phyloP scores from a whole-genome alignment of 192 early-diverging fungal genomes.

The Gigaspora rosea region DNA sequence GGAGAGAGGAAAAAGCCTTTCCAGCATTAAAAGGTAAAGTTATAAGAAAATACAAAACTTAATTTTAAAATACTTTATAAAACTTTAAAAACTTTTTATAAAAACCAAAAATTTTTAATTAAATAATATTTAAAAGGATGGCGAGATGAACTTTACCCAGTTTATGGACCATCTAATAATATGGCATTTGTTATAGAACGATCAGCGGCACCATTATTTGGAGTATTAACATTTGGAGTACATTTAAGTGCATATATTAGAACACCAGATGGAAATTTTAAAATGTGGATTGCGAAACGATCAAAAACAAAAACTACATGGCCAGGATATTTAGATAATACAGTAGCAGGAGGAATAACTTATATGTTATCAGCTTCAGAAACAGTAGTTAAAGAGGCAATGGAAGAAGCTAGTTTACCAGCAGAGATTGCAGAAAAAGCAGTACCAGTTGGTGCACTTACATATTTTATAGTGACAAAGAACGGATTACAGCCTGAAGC shows the following conservation, averaged over 20 bases:
- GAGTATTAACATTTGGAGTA: slow-evolving; percentile 82
- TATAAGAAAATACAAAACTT: slow-evolving; percentile 1
- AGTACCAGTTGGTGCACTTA: slow-evolving; percentile 59
- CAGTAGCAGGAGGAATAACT: slow-evolving; percentile 79
- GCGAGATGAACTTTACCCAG: slow-evolving; percentile 83
- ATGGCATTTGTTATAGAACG: slow-evolving; percentile 76
- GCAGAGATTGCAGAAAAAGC: slow-evolving; percentile 55
- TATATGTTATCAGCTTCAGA: slow-evolving; percentile 57
- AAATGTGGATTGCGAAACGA: slow-evolving; percentile 90
- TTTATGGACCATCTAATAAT: slow-evolving; percentile 58
- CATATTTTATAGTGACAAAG: slow-evolving; percentile 66
- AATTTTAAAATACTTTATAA: background rate
- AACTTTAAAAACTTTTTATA: background rate
- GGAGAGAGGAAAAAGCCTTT: slow-evolving; percentile 43
- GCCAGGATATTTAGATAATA: slow-evolving; percentile 80
- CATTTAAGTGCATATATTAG: slow-evolving; percentile 83
- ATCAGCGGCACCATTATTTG: slow-evolving; percentile 76
- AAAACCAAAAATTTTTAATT: background rate
- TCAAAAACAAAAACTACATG: slow-evolving; percentile 81
- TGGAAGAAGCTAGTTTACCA: slow-evolving; percentile 84
- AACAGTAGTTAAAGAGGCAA: slow-evolving; percentile 83
- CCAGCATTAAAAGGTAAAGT: slow-evolving; percentile 32
- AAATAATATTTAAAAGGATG: slow-evolving; percentile 59
- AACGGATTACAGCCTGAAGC: slow-evolving; percentile 78
- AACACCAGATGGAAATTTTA: slow-evolving; percentile 44